Evolutionary conservation across 768 basidiomycete species (phyloP).

Genomic region (Lentinula sp.): DNA sequence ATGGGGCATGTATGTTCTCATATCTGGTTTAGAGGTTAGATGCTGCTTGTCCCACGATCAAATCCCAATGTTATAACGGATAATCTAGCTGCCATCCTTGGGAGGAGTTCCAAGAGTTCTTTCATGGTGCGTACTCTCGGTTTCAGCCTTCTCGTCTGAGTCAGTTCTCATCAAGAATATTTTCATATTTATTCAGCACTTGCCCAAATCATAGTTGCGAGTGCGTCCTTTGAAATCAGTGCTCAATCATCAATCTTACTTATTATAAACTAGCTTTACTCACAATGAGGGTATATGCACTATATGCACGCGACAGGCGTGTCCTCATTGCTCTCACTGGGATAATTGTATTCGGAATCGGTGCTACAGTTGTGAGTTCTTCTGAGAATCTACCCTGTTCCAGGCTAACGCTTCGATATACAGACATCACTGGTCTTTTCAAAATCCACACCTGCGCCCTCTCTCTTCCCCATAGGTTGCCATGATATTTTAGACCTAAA

Average conservation of each 20-base stretch:
- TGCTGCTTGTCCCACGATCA: not conserved
- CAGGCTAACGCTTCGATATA: not conserved
- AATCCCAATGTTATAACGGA: not conserved
- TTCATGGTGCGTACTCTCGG: not conserved
- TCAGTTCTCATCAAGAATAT: not conserved
- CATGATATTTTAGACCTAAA: not conserved
- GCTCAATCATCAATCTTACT: not conserved
- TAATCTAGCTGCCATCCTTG: not conserved
- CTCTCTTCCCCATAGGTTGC: not conserved
- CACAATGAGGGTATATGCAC: not conserved
- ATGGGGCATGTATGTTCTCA: not conserved
- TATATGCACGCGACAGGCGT: not conserved
- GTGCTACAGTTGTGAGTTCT: not conserved
- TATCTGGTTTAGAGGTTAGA: not conserved
- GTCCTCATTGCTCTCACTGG: not conserved
- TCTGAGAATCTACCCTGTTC: not conserved
- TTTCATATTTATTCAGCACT: not conserved
- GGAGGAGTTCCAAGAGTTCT: not conserved
- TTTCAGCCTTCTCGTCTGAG: not conserved
- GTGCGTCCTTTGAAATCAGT: not conserved
- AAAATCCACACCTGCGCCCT: not conserved
- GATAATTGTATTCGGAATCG: not conserved
- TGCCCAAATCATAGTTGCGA: constrained; percentile 1
- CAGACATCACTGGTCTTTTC: not conserved
- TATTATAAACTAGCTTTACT: not conserved